These are phyloP conservation scores for Phytophthora sansomeana DNA, from an alignment of 352 stramenopile genomes.

Conservation along the genomic window DNA sequence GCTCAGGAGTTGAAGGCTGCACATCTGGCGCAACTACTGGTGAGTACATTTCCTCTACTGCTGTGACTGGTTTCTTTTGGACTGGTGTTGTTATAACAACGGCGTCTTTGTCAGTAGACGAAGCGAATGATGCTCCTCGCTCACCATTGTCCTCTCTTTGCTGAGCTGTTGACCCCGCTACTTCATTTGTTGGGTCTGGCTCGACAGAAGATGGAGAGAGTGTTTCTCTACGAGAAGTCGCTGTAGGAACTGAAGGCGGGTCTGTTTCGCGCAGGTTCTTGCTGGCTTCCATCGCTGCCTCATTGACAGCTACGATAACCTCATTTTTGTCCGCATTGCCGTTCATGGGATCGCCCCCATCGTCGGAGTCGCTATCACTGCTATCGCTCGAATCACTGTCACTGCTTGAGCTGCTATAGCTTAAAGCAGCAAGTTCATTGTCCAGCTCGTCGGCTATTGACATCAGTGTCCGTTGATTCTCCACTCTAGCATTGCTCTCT, in stretches of 20 bases:
- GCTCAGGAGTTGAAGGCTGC: not conserved
- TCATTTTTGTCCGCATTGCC: conserved; percentile 1
- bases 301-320: not conserved
- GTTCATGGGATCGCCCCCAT: conserved; percentile 11
- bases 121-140: not conserved
- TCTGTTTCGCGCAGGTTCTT: not conserved
- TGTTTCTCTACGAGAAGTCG: not conserved
- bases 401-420: conserved; percentile 40
- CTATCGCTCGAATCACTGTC: conserved; percentile 42
- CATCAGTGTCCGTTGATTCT: conserved; percentile 7
- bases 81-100: conserved; percentile 22
- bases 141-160: not conserved
- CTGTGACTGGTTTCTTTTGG: conserved; percentile 16
- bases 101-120: conserved; percentile 2
- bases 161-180: not conserved
- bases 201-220: not conserved
- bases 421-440: conserved; percentile 45
- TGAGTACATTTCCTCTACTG: conserved; percentile 9
- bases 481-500: not conserved
- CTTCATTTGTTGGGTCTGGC: not conserved
- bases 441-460: conserved; percentile 54
- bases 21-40: conserved; percentile 1
- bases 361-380: conserved; percentile 36
- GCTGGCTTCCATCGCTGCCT: not conserved
- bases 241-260: not conserved